These are phyloP conservation scores for Russula olivacea DNA, from an alignment of 768 basidiomycete genomes.

Conservation along the genomic window DNA sequence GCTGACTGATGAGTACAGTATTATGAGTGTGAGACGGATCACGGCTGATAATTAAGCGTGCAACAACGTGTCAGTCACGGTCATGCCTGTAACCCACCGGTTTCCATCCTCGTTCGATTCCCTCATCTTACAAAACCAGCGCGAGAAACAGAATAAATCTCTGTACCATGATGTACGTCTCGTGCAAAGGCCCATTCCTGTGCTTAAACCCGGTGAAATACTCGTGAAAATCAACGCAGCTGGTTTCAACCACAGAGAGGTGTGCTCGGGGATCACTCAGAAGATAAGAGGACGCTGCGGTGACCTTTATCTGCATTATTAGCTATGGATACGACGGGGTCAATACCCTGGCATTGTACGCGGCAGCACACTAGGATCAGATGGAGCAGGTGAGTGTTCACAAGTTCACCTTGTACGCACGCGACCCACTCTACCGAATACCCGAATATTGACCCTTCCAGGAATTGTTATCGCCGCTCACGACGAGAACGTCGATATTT, in stretches of 20 bases:
- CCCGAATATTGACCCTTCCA: conserved; percentile 26
- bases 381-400: conserved; percentile 57
- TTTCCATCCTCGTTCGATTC: conserved; percentile 4
- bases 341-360: conserved; percentile 57
- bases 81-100: background rate
- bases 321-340: conserved; percentile 74
- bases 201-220: conserved; percentile 30
- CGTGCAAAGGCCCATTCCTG: conserved; percentile 44
- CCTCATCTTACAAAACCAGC: background rate
- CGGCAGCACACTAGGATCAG: conserved; percentile 60
- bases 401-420: background rate
- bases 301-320: background rate
- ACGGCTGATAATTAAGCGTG: too few relatives aligned
- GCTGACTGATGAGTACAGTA: too few relatives aligned
- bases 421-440: background rate
- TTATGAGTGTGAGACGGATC: too few relatives aligned
- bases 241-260: background rate
- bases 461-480: conserved; percentile 59
- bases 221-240: background rate
- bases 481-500: conserved; percentile 47
- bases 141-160: conserved; percentile 28
- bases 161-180: conserved; percentile 54
- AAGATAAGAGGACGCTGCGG: background rate
- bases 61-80: too few relatives aligned
- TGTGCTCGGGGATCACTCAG: background rate